Evolutionary conservation across 805 yeast genomes (phyloP).

Genomic region (Kluyveromyces starmeri): DNA sequence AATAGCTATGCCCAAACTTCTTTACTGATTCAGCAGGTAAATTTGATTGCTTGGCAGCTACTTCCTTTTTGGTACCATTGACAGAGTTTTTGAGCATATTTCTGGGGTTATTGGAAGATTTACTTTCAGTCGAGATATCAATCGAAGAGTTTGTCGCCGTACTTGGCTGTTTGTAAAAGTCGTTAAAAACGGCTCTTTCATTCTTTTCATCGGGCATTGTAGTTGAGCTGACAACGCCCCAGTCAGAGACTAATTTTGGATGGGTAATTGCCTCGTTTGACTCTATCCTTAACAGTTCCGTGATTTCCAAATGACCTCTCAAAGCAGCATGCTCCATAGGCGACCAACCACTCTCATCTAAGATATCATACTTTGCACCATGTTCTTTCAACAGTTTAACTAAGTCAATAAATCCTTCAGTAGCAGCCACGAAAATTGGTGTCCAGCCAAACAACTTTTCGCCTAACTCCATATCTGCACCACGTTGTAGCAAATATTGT

Average conservation of each 20-base stretch:
- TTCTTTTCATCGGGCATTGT: background rate
- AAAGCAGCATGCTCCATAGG: constrained; percentile 96
- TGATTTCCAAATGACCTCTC: constrained; percentile 73
- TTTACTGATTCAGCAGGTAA: constrained; percentile 46
- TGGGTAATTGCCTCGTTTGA: constrained; percentile 15
- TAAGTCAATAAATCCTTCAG: constrained; percentile 62
- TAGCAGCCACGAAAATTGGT: constrained; percentile 82
- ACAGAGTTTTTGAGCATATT: constrained; percentile 7
- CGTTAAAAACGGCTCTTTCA: background rate
- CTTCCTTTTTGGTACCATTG: background rate
- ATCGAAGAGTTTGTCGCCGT: constrained; percentile 11
- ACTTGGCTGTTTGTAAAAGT: constrained; percentile 11
- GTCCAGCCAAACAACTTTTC: constrained; percentile 89
- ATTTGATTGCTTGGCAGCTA: constrained; percentile 5
- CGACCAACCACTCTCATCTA: constrained; percentile 89
- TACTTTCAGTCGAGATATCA: constrained; percentile 8
- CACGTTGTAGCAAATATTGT: constrained; percentile 41
- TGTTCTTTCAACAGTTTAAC: constrained; percentile 44
- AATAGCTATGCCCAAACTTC: constrained; percentile 76
- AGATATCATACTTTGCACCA: constrained; percentile 45
- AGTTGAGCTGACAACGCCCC: background rate
- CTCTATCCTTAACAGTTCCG: constrained; percentile 42
- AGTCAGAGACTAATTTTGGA: constrained; percentile 12
- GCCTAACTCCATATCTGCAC: constrained; percentile 67
- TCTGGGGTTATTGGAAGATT: constrained; percentile 10